Percentiles rank a stretch among this genome's conserved stretches.
These are phyloP conservation scores for Erythrophleum fordii DNA, from an alignment of 306 rosid species.

Conservation along the genomic window DNA sequence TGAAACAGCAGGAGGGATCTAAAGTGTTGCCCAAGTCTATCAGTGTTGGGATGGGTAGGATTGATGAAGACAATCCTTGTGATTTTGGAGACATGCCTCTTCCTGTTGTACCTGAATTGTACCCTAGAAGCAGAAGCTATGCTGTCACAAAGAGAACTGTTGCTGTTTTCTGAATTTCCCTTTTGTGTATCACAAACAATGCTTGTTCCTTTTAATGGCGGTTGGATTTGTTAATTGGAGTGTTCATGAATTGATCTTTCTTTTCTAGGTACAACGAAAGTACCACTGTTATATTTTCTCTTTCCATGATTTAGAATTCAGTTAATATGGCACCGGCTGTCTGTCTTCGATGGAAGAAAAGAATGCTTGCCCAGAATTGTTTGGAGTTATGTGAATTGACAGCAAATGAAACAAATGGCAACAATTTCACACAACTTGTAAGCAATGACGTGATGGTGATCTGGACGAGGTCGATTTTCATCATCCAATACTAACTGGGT, in stretches of 20 bases:
- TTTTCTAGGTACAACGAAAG: neutral
- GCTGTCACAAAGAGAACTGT: slow-evolving; percentile 52
- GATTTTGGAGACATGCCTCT: slow-evolving; percentile 42
- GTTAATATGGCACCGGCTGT: neutral
- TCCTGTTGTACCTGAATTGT: slow-evolving; percentile 13
- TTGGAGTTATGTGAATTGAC: neutral
- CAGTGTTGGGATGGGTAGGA: slow-evolving; percentile 70
- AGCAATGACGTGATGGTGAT: too few relatives aligned
- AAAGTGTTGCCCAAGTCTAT: slow-evolving; percentile 58
- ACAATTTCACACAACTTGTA: neutral
- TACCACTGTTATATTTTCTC: neutral
- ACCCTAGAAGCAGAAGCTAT: slow-evolving; percentile 70
- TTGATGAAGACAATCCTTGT: slow-evolving; percentile 65
- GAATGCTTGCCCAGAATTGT: neutral
- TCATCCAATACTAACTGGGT: too few relatives aligned
- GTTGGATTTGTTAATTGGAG: neutral
- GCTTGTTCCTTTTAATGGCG: neutral
- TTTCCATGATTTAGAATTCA: neutral
- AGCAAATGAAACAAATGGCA: neutral
- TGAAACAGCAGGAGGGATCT: slow-evolving; percentile 38
- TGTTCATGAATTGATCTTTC: neutral
- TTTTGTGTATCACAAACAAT: neutral
- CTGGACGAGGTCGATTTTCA: too few relatives aligned
- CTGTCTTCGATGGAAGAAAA: neutral
- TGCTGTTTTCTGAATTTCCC: slow-evolving; percentile 16